Base-by-base conservation (phyloP, 2,329 filamentous ascomycete species). In the Thelonectria rubi region DNA sequence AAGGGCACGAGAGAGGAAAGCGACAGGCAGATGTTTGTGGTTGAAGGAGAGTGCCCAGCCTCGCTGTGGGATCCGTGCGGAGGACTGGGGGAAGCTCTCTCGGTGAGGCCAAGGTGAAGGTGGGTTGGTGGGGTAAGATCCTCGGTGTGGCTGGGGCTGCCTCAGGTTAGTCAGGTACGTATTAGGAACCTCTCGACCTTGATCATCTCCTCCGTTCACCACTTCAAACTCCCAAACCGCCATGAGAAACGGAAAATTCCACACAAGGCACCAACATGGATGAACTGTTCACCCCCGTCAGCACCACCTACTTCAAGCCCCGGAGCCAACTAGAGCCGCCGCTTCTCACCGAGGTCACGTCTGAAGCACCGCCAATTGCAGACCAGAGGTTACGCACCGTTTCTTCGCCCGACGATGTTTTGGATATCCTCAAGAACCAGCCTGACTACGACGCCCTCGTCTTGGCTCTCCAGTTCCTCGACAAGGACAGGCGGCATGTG, bases 381-480 rank as follows among this genome's bases (percentile, higher is more conserved):
- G 20, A 10, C 17, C 58, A 21, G 14, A 57, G 7, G 26, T 53
- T 8, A 50, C 66, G 48, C 11, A 51, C 60, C 40, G 56, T 73
- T 55, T 39, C 80, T 73, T 55, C 77, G 69, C 17, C 65, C 7
- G 80, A 84, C 40, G 85, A 88, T 62, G 86, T 82, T 10, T 75
- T 92, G n/a, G 81, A 87, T 42, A 78, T 80, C 3, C 77, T 93
- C 12, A 88, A 83, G 64, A 81, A 77, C 42, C 84, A 92, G 67
- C 90, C 91, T 3, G 83, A 85, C 69, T 84, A 88, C 65, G 82
- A 86, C 10, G 78, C 80, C 3, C 77, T 93, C 1, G 75, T 82
- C 7, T 76, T 78, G 0, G 78, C 82, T 5, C 75, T 93, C 40
- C 74, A 74, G 12, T 88, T 84, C 65, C 77, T 92, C 4, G 69